Evolutionary conservation across 2,329 filamentous ascomycete genomes (phyloP).

Genomic region (Calonectria montana): DNA sequence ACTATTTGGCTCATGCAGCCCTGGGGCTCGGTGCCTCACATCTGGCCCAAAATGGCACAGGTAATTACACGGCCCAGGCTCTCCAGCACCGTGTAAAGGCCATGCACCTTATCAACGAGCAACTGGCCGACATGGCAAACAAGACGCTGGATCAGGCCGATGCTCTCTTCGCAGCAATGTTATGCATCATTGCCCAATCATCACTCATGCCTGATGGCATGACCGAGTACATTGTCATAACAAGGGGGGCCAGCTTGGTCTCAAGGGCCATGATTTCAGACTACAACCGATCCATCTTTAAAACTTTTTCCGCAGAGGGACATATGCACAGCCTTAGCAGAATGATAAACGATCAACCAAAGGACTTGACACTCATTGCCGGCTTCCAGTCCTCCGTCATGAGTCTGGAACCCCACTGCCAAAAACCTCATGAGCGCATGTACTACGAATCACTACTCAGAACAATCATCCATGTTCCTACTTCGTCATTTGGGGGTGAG

Average conservation of each 20-base stretch:
- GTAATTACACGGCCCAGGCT: conserved; percentile 43
- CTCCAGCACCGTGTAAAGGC: conserved; percentile 50
- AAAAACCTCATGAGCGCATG: conserved; percentile 26
- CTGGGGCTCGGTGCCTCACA: conserved; percentile 53
- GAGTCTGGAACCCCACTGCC: conserved; percentile 31
- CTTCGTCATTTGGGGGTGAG: conserved; percentile 34
- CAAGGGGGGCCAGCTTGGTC: conserved; percentile 44
- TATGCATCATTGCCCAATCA: conserved; percentile 51
- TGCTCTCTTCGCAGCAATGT: conserved; percentile 49
- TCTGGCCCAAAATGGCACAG: conserved; percentile 44
- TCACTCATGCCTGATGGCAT: conserved; percentile 52
- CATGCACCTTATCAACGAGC: conserved; percentile 50
- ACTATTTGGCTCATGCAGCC: conserved; percentile 52
- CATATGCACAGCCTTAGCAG: conserved; percentile 39
- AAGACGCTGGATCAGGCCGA: conserved; percentile 47
- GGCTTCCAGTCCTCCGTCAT: conserved; percentile 34
- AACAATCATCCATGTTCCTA: conserved; percentile 23
- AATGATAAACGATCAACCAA: conserved; percentile 37
- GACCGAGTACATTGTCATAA: conserved; percentile 51
- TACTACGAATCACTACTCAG: conserved; percentile 32
- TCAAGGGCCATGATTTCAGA: conserved; percentile 34
- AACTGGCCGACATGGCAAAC: conserved; percentile 39
- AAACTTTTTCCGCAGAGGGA: conserved; percentile 35
- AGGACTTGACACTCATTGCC: conserved; percentile 29
- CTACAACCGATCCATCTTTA: conserved; percentile 36